phyloP scores from a whole-genome alignment of 352 stramenopile species.

The Pythium sukuiense region DNA sequence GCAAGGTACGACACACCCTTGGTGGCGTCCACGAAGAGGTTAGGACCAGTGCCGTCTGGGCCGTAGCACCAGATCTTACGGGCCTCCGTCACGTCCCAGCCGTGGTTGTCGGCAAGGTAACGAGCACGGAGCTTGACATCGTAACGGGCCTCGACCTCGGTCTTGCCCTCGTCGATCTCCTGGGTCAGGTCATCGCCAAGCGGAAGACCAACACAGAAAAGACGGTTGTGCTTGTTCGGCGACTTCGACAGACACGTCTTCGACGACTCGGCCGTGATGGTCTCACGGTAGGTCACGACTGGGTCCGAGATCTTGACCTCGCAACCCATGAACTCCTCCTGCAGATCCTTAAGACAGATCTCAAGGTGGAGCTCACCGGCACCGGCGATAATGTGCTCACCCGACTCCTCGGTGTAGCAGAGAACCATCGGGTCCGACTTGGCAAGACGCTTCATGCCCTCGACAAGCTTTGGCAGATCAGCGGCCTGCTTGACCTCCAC shows the following conservation, averaged over 20 bases:
- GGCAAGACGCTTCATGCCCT: conserved; percentile 99
- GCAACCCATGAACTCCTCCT: conserved; percentile 99
- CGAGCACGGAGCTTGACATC: conserved; percentile 97
- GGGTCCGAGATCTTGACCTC: conserved; percentile 99
- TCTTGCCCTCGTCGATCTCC: conserved; percentile 97
- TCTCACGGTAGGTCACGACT: conserved; percentile 99
- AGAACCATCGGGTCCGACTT: conserved; percentile 99
- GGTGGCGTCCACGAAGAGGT: conserved; percentile 98
- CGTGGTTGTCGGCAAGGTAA: conserved; percentile 97
- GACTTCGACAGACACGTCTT: conserved; percentile 99
- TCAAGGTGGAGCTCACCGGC: conserved; percentile 99
- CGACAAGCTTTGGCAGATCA: conserved; percentile 99
- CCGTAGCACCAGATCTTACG: conserved; percentile 99
- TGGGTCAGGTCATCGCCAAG: conserved; percentile 94
- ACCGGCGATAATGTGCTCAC: conserved; percentile 99
- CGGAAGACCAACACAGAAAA: conserved; percentile 94
- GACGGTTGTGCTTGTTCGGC: conserved; percentile 99
- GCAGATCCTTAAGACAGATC: conserved; percentile 99
- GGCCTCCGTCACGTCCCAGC: conserved; percentile 97
- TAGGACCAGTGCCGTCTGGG: conserved; percentile 97
- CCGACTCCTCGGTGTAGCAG: conserved; percentile 99
- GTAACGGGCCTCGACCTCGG: conserved; percentile 87
- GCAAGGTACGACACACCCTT: conserved; percentile 99
- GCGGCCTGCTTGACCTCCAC: conserved; percentile 99
- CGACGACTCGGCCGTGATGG: conserved; percentile 93